Evolutionary conservation across 371 early-diverging fungal genomes (phyloP), one percentile per base, ranked within the genome.

Genomic region (Synchytrium microbalum): DNA sequence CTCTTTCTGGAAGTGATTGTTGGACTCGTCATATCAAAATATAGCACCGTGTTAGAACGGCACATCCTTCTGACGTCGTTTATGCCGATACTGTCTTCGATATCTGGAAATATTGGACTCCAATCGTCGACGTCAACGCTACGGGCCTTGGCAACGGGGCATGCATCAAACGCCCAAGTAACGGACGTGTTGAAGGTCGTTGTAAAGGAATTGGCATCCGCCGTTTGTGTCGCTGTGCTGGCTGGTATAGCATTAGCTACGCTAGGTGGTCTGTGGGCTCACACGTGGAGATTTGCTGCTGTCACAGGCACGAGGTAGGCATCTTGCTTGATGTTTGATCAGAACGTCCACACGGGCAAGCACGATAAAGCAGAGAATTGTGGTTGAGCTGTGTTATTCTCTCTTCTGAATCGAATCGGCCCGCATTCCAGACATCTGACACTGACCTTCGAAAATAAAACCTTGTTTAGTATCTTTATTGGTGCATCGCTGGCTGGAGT

Each of bases 41-140:
- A 63, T 32, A 27, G 24, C 28, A 57, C 29, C 19, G 32, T 64
- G 25, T 53, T 76, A 1, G 52, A 59, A 25, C 28, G 38, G 16
- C 60, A 69, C 30, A 66, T 75, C 2, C 59, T 73, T 23, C 58
- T 77, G n/a, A 53, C 73, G 2, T 59, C 71, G 16, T 77, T 77
- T 67, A 54, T 72, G 24, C 77, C 77, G 19, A 65, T 77, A 19
- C 56, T 77, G 8, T 73, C 73, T 1, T 38, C 69, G 3, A 73
- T 77, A 13, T 67, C 72, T 14, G 77, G 73, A 72, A 75, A 71
- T 58, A 66, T 77, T 27, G 77, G 77, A 1, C 62, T 77, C 2
- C 77, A 77, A 57, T 65, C 77, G 0, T 71, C 73, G 1, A 70
- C 77, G 8, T 63, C 74, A 3, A 77, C 77, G 8, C 61, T 77